These are phyloP conservation scores for Calonectria fujianensis DNA, from an alignment of 2,329 filamentous ascomycete species.

Conservation along the genomic window DNA sequence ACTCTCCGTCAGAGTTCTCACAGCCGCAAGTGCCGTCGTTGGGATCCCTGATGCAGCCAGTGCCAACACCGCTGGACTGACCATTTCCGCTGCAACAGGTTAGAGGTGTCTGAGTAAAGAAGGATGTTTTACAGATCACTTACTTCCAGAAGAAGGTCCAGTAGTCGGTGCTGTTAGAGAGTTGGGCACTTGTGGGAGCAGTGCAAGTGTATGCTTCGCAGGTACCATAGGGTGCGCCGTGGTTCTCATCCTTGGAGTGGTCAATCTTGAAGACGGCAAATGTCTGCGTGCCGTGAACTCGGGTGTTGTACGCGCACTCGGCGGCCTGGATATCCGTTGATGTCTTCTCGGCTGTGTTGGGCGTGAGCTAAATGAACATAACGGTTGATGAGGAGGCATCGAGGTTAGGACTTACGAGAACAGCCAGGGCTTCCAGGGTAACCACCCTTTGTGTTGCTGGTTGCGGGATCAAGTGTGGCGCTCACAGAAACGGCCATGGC, in stretches of 20 bases:
- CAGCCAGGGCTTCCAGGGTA: constrained; percentile 47
- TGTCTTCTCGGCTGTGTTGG: constrained; percentile 46
- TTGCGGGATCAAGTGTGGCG: constrained; percentile 51
- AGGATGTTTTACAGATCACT: neutral
- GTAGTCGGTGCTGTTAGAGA: constrained; percentile 46
- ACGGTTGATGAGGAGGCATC: neutral
- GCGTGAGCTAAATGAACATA: neutral
- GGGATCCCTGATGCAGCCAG: constrained; percentile 51
- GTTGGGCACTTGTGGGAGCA: constrained; percentile 39
- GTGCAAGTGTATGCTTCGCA: constrained; percentile 50
- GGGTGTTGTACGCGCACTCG: constrained; percentile 53
- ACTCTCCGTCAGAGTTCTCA: constrained; percentile 51
- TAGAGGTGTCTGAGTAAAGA: neutral
- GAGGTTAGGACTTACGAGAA: constrained; percentile 40
- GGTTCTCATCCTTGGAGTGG: constrained; percentile 51
- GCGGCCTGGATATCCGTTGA: constrained; percentile 53
- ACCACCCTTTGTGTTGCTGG: constrained; percentile 51
- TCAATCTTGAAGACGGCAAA: constrained; percentile 53
- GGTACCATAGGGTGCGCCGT: constrained; percentile 51
- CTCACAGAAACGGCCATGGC: constrained; percentile 45
- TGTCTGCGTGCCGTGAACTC: constrained; percentile 51
- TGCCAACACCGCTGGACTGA: constrained; percentile 49
- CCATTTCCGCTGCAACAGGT: constrained; percentile 43
- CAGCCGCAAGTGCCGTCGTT: constrained; percentile 51
- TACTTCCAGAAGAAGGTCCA: constrained; percentile 56